These are phyloP conservation scores for Ceratopteris richardii DNA, from an alignment of 75 land plant species.

Conservation along the genomic window DNA sequence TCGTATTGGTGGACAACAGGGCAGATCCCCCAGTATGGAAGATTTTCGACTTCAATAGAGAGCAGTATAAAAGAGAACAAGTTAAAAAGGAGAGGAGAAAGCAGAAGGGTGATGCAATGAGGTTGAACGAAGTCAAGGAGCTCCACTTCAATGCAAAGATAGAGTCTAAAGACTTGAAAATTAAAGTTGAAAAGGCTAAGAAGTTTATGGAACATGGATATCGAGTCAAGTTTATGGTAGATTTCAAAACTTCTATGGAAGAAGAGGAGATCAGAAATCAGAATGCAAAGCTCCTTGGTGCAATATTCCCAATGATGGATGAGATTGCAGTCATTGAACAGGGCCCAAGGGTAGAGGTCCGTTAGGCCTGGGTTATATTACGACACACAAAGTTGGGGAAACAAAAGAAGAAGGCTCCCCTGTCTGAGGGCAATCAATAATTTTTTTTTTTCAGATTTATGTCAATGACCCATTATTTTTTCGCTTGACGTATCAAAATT, in stretches of 20 bases:
- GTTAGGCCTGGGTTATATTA: constrained; percentile 53
- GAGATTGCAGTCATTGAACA: constrained; percentile 49
- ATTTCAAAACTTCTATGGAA: background rate
- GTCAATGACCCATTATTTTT: no score
- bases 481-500: no score
- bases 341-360: constrained; percentile 48
- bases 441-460: no score
- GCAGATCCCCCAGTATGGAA: constrained; percentile 64
- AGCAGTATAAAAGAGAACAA: constrained; percentile 33
- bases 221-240: constrained; percentile 41
- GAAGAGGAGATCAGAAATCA: background rate
- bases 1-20: constrained; percentile 47
- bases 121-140: constrained; percentile 5
- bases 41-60: constrained; percentile 53
- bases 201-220: constrained; percentile 70
- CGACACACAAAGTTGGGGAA: constrained; percentile 49
- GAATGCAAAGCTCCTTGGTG: background rate
- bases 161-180: constrained; percentile 62
- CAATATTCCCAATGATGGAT: constrained; percentile 14
- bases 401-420: constrained; percentile 28
- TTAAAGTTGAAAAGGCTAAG: constrained; percentile 64
- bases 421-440: constrained; percentile 26
- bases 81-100: constrained; percentile 44
- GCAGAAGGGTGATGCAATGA: constrained; percentile 28
- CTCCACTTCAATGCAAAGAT: constrained; percentile 1